Conservation (phyloP, 192 early-diverging fungal species). For the Coemansia sp. region DNA sequence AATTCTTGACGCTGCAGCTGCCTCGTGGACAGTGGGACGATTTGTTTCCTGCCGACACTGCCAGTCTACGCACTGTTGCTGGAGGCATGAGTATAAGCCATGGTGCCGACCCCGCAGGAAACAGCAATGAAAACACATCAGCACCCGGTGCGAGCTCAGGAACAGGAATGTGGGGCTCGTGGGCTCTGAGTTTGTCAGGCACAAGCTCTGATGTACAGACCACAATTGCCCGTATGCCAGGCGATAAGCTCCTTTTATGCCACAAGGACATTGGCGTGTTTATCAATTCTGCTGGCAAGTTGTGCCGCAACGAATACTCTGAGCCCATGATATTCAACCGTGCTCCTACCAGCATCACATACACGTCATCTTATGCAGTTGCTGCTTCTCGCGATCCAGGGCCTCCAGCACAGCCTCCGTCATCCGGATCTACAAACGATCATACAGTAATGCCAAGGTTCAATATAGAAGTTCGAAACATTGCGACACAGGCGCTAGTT, state of each 20-base stretch:
- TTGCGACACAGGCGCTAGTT: slow-evolving; percentile 76
- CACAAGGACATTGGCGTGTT: slow-evolving; percentile 51
- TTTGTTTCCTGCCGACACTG: slow-evolving; percentile 48
- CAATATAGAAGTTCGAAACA: slow-evolving; percentile 82
- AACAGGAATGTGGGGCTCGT: slow-evolving; percentile 51
- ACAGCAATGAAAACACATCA: background rate
- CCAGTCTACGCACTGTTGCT: slow-evolving; percentile 43
- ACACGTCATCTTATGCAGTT: slow-evolving; percentile 49
- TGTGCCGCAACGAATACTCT: slow-evolving; percentile 40
- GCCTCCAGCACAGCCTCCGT: background rate
- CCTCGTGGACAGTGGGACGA: slow-evolving; percentile 49
- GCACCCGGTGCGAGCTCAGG: slow-evolving; percentile 10
- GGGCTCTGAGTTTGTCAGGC: slow-evolving; percentile 41
- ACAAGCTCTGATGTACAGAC: slow-evolving; percentile 32
- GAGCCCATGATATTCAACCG: slow-evolving; percentile 47
- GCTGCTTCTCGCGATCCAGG: slow-evolving; percentile 22
- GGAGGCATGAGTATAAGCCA: slow-evolving; percentile 13
- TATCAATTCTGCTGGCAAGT: slow-evolving; percentile 48
- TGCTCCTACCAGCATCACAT: slow-evolving; percentile 39
- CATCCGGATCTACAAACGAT: background rate
- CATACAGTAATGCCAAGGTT: background rate
- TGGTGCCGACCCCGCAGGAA: slow-evolving; percentile 3
- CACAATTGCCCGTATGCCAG: slow-evolving; percentile 47
- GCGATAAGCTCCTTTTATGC: slow-evolving; percentile 51
- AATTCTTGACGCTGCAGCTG: slow-evolving; percentile 54